These are phyloP conservation scores for Phaeoacremonium minimum DNA, from an alignment of 2,329 filamentous ascomycete species.

Conservation along the genomic window DNA sequence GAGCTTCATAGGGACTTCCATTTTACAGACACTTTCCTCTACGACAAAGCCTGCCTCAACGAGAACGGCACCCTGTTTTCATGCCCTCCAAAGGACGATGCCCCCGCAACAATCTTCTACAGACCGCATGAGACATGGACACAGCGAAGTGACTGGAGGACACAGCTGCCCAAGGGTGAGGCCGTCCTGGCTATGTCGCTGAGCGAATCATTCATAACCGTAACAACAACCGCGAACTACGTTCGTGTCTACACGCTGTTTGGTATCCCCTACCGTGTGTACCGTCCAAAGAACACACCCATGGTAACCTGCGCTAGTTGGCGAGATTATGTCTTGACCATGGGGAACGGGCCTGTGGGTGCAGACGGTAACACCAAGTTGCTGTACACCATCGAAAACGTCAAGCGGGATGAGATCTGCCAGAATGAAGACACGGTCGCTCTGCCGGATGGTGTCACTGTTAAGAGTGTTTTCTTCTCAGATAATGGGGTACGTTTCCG, in stretches of 20 bases:
- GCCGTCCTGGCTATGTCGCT: conserved; percentile 83
- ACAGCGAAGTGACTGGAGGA: conserved; percentile 83
- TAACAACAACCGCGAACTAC: conserved; percentile 82
- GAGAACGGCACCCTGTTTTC: conserved; percentile 84
- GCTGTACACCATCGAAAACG: conserved; percentile 88
- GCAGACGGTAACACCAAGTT: conserved; percentile 74
- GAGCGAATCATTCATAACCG: conserved; percentile 85
- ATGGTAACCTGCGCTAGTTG: conserved; percentile 91
- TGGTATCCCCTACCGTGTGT: conserved; percentile 83
- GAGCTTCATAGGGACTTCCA: conserved; percentile 92
- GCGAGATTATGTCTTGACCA: conserved; percentile 92
- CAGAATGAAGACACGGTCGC: conserved; percentile 93
- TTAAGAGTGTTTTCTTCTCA: conserved; percentile 88
- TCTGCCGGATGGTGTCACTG: conserved; percentile 65
- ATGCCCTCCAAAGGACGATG: conserved; percentile 63
- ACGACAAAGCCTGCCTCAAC: conserved; percentile 91
- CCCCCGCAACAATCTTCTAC: conserved; percentile 84
- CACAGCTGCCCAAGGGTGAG: conserved; percentile 81
- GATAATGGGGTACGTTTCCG: conserved; percentile 69
- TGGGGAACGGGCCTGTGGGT: conserved; percentile 85
- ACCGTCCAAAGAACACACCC: conserved; percentile 84
- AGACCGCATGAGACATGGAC: conserved; percentile 97
- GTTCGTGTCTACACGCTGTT: conserved; percentile 91
- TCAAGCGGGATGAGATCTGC: conserved; percentile 89
- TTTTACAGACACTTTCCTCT: conserved; percentile 92